Conservation (phyloP, 257 asterid genomes). For the Nicotiana benthamiana region DNA sequence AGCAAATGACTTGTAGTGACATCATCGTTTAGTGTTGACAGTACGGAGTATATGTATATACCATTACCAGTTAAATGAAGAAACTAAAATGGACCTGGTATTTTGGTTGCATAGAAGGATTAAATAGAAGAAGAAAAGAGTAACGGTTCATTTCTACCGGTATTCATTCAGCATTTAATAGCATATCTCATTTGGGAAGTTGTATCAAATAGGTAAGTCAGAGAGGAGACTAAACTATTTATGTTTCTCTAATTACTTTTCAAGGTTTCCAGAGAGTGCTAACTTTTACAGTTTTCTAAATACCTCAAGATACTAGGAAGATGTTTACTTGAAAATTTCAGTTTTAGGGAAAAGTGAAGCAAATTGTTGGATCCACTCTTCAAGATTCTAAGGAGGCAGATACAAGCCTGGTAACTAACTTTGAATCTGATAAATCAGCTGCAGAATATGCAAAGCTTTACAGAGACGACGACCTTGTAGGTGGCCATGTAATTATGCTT, state of each 20-base stretch:
- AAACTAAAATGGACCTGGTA: background rate
- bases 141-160: background rate
- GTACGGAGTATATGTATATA: background rate
- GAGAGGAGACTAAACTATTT: background rate
- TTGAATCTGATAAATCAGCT: slow-evolving; percentile 85
- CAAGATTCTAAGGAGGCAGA: slow-evolving; percentile 58
- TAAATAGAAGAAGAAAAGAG: background rate
- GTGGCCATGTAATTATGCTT: slow-evolving; percentile 97
- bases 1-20: background rate
- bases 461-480: slow-evolving; percentile 64
- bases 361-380: slow-evolving; percentile 97
- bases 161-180: background rate
- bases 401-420: slow-evolving; percentile 75
- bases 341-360: slow-evolving; percentile 93
- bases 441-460: slow-evolving; percentile 85
- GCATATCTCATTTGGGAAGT: background rate
- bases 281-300: background rate
- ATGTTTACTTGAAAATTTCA: background rate
- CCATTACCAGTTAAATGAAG: background rate
- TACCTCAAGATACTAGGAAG: background rate
- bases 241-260: background rate
- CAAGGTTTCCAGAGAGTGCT: background rate
- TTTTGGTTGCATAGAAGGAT: background rate
- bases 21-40: background rate
- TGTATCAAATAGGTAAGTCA: background rate